Evolutionary conservation across 306 rosid species (phyloP).

Genomic region (Herpetospermum pedunculosum): DNA sequence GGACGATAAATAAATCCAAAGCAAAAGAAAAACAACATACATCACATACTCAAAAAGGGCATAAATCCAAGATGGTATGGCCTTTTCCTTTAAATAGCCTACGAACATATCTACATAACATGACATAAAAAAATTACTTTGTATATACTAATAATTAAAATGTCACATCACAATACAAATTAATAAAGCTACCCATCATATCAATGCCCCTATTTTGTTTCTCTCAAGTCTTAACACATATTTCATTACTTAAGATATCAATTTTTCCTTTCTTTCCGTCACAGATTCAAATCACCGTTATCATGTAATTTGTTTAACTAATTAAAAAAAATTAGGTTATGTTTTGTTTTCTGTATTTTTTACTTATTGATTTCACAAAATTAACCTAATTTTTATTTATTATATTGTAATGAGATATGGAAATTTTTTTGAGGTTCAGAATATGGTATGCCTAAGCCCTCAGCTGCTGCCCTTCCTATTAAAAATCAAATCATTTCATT

Average conservation of each 20-base stretch:
- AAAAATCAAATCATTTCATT: neutral
- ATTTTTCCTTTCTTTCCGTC: too few relatives aligned
- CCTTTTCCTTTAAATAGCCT: neutral
- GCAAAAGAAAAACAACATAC: neutral
- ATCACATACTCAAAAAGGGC: slow-evolving; percentile 4
- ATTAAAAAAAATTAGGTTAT: too few relatives aligned
- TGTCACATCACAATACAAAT: neutral
- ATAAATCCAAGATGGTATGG: slow-evolving; percentile 1
- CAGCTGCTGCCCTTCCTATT: neutral
- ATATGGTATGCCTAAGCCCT: neutral
- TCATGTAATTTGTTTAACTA: too few relatives aligned
- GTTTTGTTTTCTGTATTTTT: too few relatives aligned
- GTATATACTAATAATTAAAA: neutral
- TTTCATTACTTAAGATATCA: too few relatives aligned
- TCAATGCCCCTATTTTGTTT: neutral
- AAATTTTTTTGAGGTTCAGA: neutral
- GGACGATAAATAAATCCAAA: neutral
- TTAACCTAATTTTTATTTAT: neutral
- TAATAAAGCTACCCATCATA: neutral
- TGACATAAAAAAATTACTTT: neutral
- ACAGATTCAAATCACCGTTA: too few relatives aligned
- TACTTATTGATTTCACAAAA: neutral
- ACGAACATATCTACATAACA: neutral
- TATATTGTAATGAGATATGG: neutral
- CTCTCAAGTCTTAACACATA: neutral